Base-by-base conservation (phyloP, 1,284 basidiomycete genomes). In the Papiliotrema laurentii region DNA sequence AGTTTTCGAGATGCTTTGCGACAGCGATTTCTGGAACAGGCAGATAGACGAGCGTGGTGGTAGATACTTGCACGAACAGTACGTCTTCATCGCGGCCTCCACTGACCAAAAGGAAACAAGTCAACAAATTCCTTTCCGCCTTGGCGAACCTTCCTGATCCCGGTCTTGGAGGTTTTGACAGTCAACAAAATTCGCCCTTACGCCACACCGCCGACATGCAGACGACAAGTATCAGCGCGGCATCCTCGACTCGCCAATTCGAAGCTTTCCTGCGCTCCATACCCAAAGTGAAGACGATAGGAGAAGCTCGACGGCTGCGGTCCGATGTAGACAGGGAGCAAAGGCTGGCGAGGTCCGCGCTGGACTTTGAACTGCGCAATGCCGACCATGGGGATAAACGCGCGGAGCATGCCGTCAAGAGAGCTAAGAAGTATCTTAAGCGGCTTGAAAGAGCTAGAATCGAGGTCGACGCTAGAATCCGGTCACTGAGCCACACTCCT, bases 11-110 rank as follows among this genome's bases (percentile, higher is more conserved):
- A 87, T 93, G 83, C 66, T 97, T 38, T 81, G 87, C 43, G 93
- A 97, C 67, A 88, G 91, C 16, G 94, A 97, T 71, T 96, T 96
- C 59, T 97, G 92, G 90, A 97, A 97, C 73, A 79, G 83, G 47
- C 81, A 84, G 40, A 87, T 97, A 46, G 92, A 97, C 68, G 85
- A 92, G 37, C 61, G 60, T 50, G 71, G 65, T 1, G 66, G 64
- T 18, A 55, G 56, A 47, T 69, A 69, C 39, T 60, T 73, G 21
- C 63, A 68, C 27, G 64, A 71, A 46, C 63, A 66, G 64, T 67
- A 44, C 43, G 64, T 53, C 14, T 44, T 0, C 16, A n/a, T 50
- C n/a, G 7, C 18, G 24, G 2, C 43, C 26, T 27, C 22, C 14
- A 26, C 42, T 47, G 46, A 43, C 31, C 33, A n/a, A 50, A 47